Base-by-base conservation (phyloP, 768 basidiomycete genomes). In the Ramaria sp. region DNA sequence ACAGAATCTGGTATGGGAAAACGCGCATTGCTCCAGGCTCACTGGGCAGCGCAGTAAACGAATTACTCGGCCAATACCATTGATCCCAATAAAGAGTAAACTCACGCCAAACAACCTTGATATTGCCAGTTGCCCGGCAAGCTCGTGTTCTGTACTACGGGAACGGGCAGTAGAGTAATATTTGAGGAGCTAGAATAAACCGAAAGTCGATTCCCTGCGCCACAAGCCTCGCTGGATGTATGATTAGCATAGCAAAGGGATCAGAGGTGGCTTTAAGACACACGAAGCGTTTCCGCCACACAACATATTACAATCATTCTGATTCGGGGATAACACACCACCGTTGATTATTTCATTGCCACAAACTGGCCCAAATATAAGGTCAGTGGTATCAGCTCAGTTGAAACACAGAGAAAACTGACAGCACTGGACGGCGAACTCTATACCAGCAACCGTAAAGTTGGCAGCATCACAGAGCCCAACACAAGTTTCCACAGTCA, bases 221-320 rank as follows among this genome's bases (percentile, higher is more conserved):
- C 88, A 60, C 88, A 91, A 42, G 81, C 79, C 66, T 84, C 75
- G 12, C 82, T 84, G 59, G 22, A 30, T 27, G 53, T 58, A 51
- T 43, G 38, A 33, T 39, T 37, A 27, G 41, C 24, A 55, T 34
- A 24, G 24, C 13, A 39, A 13, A 1, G 53, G 27, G 31, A 30
- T 54, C 19, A 39, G 15, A 48, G 10, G 47, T 0, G 24, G 19
- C 31, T 33, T 27, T 41, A 39, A 42, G 0, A 66, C 83, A 62
- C 60, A 86, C 86, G 78, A 73, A 11, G 79, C 39, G 58, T 82
- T 83, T 22, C 88, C 91, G 17, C 76, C 76, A 59, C 91, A 94
- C 0, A 73, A 75, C 84, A 85, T 88, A 65, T 77, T 80, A 65
- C 91, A 94, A 37, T 75, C 75, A 3, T 71, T 67, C 1, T 77